phyloP scores from a whole-genome alignment of 805 yeast species.

The Suhomyces faveliae region DNA sequence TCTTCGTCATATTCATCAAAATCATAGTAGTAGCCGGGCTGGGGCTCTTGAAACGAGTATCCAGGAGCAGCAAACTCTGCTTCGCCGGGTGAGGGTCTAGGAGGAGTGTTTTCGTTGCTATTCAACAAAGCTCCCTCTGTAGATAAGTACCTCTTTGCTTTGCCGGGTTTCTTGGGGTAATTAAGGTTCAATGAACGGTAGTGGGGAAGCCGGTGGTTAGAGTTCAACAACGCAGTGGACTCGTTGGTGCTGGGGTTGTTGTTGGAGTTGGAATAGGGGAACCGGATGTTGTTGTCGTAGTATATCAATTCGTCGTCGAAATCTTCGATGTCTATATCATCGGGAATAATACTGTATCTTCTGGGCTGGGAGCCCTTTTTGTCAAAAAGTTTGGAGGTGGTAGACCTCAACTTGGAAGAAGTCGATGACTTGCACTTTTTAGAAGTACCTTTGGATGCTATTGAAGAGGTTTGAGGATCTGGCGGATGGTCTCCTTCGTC shows the following conservation, averaged over 20 bases:
- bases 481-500: background rate
- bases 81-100: constrained; percentile 17
- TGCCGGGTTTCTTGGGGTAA: constrained; percentile 25
- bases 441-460: constrained; percentile 15
- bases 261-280: constrained; percentile 29
- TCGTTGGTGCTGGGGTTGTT: constrained; percentile 21
- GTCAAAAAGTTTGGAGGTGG: constrained; percentile 73
- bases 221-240: constrained; percentile 29
- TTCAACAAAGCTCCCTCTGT: constrained; percentile 28
- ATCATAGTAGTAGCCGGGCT: constrained; percentile 30
- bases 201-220: constrained; percentile 32
- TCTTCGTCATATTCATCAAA: constrained; percentile 41
- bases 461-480: background rate
- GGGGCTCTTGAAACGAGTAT: constrained; percentile 32
- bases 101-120: constrained; percentile 4
- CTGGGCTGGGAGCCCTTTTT: constrained; percentile 70
- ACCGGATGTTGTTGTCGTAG: constrained; percentile 41
- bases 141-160: constrained; percentile 36
- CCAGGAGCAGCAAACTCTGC: constrained; percentile 22
- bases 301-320: constrained; percentile 53
- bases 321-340: constrained; percentile 55
- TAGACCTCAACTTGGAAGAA: constrained; percentile 53
- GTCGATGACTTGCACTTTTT: constrained; percentile 31
- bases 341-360: constrained; percentile 69
- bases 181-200: constrained; percentile 41